Evolutionary conservation across 805 yeast genomes (phyloP), one percentile per base, ranked within the genome.

Genomic region (Candida multigemmis): DNA sequence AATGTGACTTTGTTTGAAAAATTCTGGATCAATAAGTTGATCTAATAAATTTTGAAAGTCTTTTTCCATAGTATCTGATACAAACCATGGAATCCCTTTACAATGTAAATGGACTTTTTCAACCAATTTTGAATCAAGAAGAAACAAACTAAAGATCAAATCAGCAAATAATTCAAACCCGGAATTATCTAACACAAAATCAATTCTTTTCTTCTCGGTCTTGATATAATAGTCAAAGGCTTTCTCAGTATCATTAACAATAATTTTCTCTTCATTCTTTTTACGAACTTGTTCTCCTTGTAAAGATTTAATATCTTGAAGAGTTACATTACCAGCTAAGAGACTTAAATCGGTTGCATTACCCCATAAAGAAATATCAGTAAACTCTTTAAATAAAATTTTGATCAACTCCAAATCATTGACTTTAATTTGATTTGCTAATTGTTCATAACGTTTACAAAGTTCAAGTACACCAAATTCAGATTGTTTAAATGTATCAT

Each of bases 71-170:
- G 91, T 93, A 53, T 91, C 99, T 40, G 95, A 83, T 12, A 91
- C 97, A 78, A 91, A 89, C 93, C 97, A 91, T 18, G 97, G 96
- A 33, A 86, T 71, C 27, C 75, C 73, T 53, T 91, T 91, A 37
- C 94, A 85, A 53, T 91, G 98, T 35, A 87, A 63, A 12, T 74
- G 77, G 34, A 89, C 72, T 30, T 69, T 60, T 13, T 61, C 56
- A 10, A 73, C 77, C 13, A 87, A 49, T n/a, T 71, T 69, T 10
- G 82, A 55, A 41, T 87, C 94, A 14, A 91, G 44, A 22, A 55
- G 42, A 31, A 59, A 60, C 20, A 55, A 34, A 6, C 48, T 42
- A 26, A 57, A 44, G 6, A 49, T 38, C 26, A 52, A 42, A 31
- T 52, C 58, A 29, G 55, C 44, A 34, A 76, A 91, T 24, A 91